Evolutionary conservation across 2,329 filamentous ascomycete genomes (phyloP).

Genomic region (Zymoseptoria ardabiliae): DNA sequence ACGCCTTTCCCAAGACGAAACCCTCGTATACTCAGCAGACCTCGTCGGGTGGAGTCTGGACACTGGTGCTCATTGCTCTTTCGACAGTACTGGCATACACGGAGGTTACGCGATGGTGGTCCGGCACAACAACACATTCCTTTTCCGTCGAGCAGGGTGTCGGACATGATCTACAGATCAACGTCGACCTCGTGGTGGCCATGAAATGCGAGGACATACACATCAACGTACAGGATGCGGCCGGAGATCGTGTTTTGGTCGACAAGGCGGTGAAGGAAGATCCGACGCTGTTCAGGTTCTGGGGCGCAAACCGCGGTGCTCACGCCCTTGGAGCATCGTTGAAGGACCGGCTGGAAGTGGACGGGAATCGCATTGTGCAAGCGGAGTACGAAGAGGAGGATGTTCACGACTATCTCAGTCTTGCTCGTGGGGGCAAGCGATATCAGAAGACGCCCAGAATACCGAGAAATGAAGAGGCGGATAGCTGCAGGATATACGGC

Average conservation of each 20-base stretch:
- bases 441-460: slow-evolving; percentile 68
- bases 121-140: slow-evolving; percentile 74
- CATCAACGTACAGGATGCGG: slow-evolving; percentile 93
- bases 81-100: slow-evolving; percentile 68
- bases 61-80: slow-evolving; percentile 68
- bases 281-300: slow-evolving; percentile 71
- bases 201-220: slow-evolving; percentile 89
- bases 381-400: slow-evolving; percentile 65
- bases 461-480: slow-evolving; percentile 40
- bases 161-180: slow-evolving; percentile 81
- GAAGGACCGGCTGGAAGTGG: slow-evolving; percentile 49
- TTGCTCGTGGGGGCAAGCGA: slow-evolving; percentile 56
- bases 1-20: slow-evolving; percentile 97
- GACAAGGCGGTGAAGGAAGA: slow-evolving; percentile 66
- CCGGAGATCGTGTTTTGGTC: slow-evolving; percentile 84
- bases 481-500: slow-evolving; percentile 85
- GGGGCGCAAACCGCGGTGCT: slow-evolving; percentile 64
- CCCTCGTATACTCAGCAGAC: slow-evolving; percentile 82
- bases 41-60: slow-evolving; percentile 87
- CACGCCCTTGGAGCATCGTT: slow-evolving; percentile 48
- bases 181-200: slow-evolving; percentile 82
- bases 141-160: slow-evolving; percentile 93
- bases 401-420: slow-evolving; percentile 80
- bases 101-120: slow-evolving; percentile 77
- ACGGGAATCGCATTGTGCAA: slow-evolving; percentile 55